Evolutionary conservation across 2,329 filamentous ascomycete genomes (phyloP).

Genomic region (Sphaerulina vaccinii): DNA sequence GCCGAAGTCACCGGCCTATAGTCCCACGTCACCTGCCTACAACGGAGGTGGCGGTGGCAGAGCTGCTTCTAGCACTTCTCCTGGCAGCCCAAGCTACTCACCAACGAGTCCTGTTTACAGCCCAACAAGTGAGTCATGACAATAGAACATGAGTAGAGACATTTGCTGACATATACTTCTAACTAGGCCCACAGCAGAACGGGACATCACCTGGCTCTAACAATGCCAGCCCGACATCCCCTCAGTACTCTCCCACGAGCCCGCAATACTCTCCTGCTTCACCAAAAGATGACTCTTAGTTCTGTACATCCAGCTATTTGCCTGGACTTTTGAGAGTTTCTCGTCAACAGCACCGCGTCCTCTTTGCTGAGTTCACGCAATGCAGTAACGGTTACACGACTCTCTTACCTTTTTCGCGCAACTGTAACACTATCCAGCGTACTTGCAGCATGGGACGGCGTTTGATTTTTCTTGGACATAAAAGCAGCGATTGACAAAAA

Average conservation of each 20-base stretch:
- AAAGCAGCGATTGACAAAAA: conserved; percentile 19
- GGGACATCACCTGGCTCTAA: background rate
- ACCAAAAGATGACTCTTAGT: conserved; percentile 1
- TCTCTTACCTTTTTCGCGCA: conserved; percentile 6
- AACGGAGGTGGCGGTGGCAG: conserved; percentile 2
- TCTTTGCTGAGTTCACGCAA: conserved; percentile 39
- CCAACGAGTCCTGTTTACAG: conserved; percentile 42
- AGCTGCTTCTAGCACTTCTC: conserved; percentile 43
- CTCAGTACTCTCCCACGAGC: conserved; percentile 57
- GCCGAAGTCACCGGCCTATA: conserved; percentile 49
- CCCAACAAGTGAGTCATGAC: conserved; percentile 40
- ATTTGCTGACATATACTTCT: background rate
- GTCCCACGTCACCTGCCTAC: conserved; percentile 49
- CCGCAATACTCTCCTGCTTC: conserved; percentile 46
- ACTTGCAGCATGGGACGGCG: conserved; percentile 23
- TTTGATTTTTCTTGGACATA: conserved; percentile 25
- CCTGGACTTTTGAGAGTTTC: background rate
- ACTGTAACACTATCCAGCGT: conserved; percentile 27
- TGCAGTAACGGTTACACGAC: background rate
- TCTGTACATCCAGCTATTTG: background rate
- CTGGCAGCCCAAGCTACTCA: conserved; percentile 53
- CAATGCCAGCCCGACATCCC: conserved; percentile 47
- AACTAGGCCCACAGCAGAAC: background rate
- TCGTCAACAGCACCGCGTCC: conserved; percentile 27
- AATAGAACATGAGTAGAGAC: background rate